Base-by-base conservation (phyloP, 1,284 basidiomycete genomes). In the Ganoderma lingzhi region DNA sequence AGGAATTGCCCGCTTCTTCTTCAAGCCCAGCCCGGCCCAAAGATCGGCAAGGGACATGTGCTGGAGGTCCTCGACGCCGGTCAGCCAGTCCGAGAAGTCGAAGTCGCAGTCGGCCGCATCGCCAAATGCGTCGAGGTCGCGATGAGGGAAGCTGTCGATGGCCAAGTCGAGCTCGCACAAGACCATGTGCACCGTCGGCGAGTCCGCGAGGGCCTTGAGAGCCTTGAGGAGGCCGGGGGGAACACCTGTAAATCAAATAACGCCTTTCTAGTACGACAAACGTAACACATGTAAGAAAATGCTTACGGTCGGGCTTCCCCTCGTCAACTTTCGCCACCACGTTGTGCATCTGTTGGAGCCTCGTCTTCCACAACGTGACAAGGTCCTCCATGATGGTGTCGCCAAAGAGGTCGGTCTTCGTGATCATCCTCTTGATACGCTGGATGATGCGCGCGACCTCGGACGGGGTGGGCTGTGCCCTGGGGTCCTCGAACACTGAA, bases 41-140 rank as follows among this genome's bases (percentile, higher is more conserved):
- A 55, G 28, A 9, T 28, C 28, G 2, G 2, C 14, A 1, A 28
- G 53, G 9, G 53, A 14, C 28, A 32, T 55, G 12, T 55, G 8
- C 53, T 55, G 53, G 53, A 55, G 53, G 28, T 55, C 53, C 28
- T 55, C 53, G 53, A 55, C 53, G 28, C 53, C 53, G 28, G 12
- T 55, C 2, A 5, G 6, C 53, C 53, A 55, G 53, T 55, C 28
- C n/a, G 3, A 1, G 51, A 53, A 10, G n/a, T 53, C 4, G 23
- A 30, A 6, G 41, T 42, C 12, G 41, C 41, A 42, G 41, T 42
- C 41, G 41, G 10, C 6, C 2, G 41, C 41, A 6, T 44, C 44
- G 14, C 6, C 9, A 8, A 15, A 9, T 8, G 6, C 53, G 30
- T 32, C 28, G 17, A 14, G 19, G 28, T 12, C 2, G 6, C 1